Percentiles rank a stretch among this genome's conserved stretches.
Evolutionary conservation across 768 basidiomycete genomes (phyloP).

Genomic region (Pleurotus cornucopiae): DNA sequence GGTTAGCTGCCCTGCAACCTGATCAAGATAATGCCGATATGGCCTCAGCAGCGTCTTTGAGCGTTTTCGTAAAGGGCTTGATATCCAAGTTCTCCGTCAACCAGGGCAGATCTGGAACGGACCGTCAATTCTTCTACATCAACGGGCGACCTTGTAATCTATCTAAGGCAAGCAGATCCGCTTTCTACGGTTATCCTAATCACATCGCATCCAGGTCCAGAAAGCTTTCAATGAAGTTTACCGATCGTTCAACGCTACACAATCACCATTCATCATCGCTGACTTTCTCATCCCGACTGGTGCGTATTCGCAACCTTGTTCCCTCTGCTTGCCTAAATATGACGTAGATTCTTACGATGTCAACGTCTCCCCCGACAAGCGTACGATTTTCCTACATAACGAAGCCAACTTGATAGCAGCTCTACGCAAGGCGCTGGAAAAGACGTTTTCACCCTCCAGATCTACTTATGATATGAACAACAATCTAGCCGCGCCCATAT

Average conservation of each 20-base stretch:
- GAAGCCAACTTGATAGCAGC: conserved; percentile 76
- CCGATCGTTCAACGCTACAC: conserved; percentile 66
- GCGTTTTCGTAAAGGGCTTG: conserved; percentile 67
- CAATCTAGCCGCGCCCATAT: conserved; percentile 13
- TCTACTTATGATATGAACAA: conserved; percentile 61
- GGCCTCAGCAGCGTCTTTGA: conserved; percentile 20
- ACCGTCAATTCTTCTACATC: conserved; percentile 90
- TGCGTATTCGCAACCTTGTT: conserved; percentile 26
- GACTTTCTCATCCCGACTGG: conserved; percentile 81
- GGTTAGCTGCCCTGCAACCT: conserved; percentile 15
- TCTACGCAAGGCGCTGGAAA: conserved; percentile 68
- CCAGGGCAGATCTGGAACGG: conserved; percentile 71
- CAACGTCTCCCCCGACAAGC: conserved; percentile 95
- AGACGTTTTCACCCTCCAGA: conserved; percentile 61
- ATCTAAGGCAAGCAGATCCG: conserved; percentile 46
- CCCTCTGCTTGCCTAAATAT: not conserved
- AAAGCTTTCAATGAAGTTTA: conserved; percentile 94
- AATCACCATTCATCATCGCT: conserved; percentile 79
- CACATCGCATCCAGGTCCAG: conserved; percentile 51
- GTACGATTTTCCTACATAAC: conserved; percentile 89
- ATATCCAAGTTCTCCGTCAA: conserved; percentile 80
- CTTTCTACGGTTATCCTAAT: not conserved
- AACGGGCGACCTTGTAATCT: conserved; percentile 88
- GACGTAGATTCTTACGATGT: conserved; percentile 75
- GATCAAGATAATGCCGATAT: conserved; percentile 14